A percentile compares a stretch with the other conserved stretches of the same genome.
phyloP scores from a whole-genome alignment of 2,329 filamentous ascomycete species.

The Pestalotiopsis sp. region DNA sequence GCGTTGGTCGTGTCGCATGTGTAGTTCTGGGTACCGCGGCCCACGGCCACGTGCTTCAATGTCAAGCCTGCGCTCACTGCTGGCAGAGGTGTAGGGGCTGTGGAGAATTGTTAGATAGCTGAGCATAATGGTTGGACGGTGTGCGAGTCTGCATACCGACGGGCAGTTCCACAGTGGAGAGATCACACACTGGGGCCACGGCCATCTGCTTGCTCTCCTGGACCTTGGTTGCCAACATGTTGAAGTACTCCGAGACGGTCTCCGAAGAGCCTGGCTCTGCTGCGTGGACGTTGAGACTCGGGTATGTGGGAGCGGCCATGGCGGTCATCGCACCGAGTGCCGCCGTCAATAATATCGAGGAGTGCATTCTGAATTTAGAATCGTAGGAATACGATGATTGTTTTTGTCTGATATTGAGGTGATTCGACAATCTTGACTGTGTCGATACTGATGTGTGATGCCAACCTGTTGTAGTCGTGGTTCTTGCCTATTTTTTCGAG shows the following conservation, averaged over 20 bases:
- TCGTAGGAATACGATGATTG: not conserved
- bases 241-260: constrained; percentile 61
- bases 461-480: constrained; percentile 11
- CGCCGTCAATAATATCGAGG: constrained; percentile 46
- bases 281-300: constrained; percentile 40
- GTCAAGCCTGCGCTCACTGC: constrained; percentile 57
- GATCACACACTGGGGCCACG: constrained; percentile 50
- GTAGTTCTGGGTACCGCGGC: constrained; percentile 92
- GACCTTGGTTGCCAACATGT: constrained; percentile 56
- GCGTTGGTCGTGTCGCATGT: constrained; percentile 69
- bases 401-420: not conserved
- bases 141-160: constrained; percentile 37
- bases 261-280: constrained; percentile 41
- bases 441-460: not conserved
- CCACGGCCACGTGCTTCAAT: constrained; percentile 78
- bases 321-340: constrained; percentile 45
- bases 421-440: not conserved
- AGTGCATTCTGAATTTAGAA: constrained; percentile 45
- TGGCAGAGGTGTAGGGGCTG: constrained; percentile 61
- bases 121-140: not conserved
- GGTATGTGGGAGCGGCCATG: constrained; percentile 46
- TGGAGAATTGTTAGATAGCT: constrained; percentile 26
- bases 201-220: constrained; percentile 44
- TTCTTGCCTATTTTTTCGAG: constrained; percentile 14
- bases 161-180: constrained; percentile 53